These are phyloP conservation scores for Bipolaris victoriae DNA, from an alignment of 2,329 filamentous ascomycete species.

Conservation along the genomic window DNA sequence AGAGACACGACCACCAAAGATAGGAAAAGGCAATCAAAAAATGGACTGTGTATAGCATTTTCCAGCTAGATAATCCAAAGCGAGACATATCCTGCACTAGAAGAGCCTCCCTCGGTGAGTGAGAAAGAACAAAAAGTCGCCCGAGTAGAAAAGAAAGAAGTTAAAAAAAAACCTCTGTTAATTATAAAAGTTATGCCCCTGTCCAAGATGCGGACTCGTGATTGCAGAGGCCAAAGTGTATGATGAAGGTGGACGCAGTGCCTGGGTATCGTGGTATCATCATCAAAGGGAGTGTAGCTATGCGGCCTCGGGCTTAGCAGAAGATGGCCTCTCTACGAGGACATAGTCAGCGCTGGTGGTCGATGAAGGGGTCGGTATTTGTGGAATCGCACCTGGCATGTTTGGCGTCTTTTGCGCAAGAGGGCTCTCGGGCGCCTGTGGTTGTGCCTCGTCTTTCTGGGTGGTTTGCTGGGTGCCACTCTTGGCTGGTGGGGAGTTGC, in stretches of 20 bases:
- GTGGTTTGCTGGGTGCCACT: constrained; percentile 40
- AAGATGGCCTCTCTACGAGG: constrained; percentile 43
- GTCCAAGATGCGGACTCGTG: constrained; percentile 10
- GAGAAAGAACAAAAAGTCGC: constrained; percentile 3
- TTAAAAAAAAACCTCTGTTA: constrained; percentile 1
- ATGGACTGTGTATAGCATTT: constrained; percentile 14
- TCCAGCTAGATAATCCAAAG: constrained; percentile 14
- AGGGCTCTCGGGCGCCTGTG: constrained; percentile 42
- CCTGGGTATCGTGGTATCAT: constrained; percentile 22
- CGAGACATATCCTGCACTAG: constrained; percentile 8
- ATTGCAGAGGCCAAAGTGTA: constrained; percentile 7
- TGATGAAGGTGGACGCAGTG: constrained; percentile 11
- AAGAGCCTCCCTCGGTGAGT: neutral
- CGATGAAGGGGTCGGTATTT: constrained; percentile 39
- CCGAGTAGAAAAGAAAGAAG: constrained; percentile 5
- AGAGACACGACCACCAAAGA: constrained; percentile 4
- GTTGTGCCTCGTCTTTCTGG: constrained; percentile 27
- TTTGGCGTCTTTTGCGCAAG: constrained; percentile 24
- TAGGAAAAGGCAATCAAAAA: neutral
- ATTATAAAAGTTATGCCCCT: constrained; percentile 15
- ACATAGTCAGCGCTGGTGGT: constrained; percentile 46
- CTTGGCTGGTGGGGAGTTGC: constrained; percentile 39
- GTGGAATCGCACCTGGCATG: constrained; percentile 43
- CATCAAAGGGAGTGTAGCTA: constrained; percentile 12
- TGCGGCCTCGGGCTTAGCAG: constrained; percentile 26